phyloP scores from a whole-genome alignment of 2,329 filamentous ascomycete species.

The Ustilaginoidea virens region DNA sequence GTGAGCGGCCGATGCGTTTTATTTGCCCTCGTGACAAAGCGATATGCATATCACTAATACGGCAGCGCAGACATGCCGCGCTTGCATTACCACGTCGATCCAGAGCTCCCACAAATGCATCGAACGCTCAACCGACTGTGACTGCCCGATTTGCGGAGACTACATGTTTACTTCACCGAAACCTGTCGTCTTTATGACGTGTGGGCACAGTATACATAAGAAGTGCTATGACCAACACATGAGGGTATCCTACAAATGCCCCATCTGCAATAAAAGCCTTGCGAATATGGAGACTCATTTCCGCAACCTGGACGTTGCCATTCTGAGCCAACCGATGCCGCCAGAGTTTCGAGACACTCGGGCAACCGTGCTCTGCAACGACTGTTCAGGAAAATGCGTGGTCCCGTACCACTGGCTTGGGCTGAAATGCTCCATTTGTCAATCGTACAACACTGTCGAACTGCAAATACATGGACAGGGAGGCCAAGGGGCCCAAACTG shows the following conservation, averaged over 20 bases:
- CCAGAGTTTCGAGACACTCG: slow-evolving; percentile 62
- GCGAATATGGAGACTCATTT: slow-evolving; percentile 96
- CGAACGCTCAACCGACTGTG: slow-evolving; percentile 83
- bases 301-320: slow-evolving; percentile 75
- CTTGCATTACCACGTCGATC: slow-evolving; percentile 83
- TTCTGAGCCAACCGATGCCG: slow-evolving; percentile 85
- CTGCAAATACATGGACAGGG: slow-evolving; percentile 40
- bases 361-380: slow-evolving; percentile 82
- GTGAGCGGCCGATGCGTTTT: slow-evolving; percentile 39
- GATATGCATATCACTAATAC: too few relatives aligned
- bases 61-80: slow-evolving; percentile 68
- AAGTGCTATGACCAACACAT: slow-evolving; percentile 81
- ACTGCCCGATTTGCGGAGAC: slow-evolving; percentile 92
- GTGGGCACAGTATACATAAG: slow-evolving; percentile 90
- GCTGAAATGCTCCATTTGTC: slow-evolving; percentile 65
- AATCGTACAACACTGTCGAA: slow-evolving; percentile 55
- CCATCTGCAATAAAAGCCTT: slow-evolving; percentile 92
- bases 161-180: slow-evolving; percentile 89
- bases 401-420: slow-evolving; percentile 91
- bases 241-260: slow-evolving; percentile 84
- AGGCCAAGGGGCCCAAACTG: slow-evolving; percentile 12
- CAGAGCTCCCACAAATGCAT: slow-evolving; percentile 83
- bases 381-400: slow-evolving; percentile 77
- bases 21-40: too few relatives aligned
- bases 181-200: slow-evolving; percentile 85